A percentile compares a stretch with the other conserved stretches of the same genome.
Conservation (phyloP, 2,329 filamentous ascomycete genomes). For the Fusarium paranaense region DNA sequence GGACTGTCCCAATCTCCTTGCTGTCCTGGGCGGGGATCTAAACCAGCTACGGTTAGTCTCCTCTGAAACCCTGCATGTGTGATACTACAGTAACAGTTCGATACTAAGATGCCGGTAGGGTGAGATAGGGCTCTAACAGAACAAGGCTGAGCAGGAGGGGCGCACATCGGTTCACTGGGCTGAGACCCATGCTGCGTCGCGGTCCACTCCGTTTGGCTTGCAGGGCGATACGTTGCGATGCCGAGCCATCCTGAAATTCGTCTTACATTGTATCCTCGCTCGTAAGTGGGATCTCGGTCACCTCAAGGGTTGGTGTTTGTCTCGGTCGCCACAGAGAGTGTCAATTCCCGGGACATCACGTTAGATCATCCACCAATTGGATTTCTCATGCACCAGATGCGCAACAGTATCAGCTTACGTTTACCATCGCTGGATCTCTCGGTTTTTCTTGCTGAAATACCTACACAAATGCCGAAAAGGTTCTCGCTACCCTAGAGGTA, state of each 20-base stretch:
- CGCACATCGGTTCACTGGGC: neutral
- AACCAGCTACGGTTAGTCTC: neutral
- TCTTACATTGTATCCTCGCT: neutral
- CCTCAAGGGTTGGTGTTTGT: neutral
- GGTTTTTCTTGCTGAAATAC: neutral
- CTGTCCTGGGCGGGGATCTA: neutral
- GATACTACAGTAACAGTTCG: neutral
- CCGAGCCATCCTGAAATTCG: neutral
- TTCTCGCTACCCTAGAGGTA: neutral
- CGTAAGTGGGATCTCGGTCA: neutral
- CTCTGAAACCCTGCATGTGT: too few species aligned
- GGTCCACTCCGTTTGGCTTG: neutral
- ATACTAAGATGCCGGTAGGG: neutral
- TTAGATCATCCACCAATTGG: neutral
- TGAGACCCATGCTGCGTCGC: neutral
- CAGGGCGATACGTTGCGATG: neutral
- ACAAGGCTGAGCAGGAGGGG: neutral
- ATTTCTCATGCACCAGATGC: neutral
- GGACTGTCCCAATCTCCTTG: neutral
- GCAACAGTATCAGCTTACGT: neutral
- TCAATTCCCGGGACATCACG: neutral
- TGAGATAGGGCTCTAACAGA: neutral
- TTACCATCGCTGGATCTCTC: neutral
- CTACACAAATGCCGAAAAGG: too few species aligned
- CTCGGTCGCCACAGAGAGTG: neutral